These are phyloP conservation scores for Nemania bipapillata DNA, from an alignment of 2,329 filamentous ascomycete genomes.

Conservation along the genomic window DNA sequence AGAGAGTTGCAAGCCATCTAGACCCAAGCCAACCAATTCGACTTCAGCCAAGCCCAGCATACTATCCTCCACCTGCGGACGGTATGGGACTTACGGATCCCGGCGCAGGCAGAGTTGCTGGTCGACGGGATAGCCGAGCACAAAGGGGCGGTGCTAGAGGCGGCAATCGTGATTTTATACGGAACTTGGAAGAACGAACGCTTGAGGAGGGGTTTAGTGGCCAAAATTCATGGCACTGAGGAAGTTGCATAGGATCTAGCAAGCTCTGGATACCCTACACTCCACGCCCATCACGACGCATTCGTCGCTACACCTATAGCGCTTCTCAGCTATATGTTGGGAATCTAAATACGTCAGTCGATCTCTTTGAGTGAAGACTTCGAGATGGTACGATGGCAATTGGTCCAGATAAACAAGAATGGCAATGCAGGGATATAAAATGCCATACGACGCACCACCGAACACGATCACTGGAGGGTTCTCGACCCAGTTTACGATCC, in stretches of 20 bases:
- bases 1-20: slow-evolving; percentile 93
- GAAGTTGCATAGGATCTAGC: slow-evolving; percentile 35
- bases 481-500: slow-evolving; percentile 8
- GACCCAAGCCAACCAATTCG: slow-evolving; percentile 95
- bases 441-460: slow-evolving; percentile 24
- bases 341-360: slow-evolving; percentile 7
- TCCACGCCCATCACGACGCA: slow-evolving; percentile 23
- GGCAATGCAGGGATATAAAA: slow-evolving; percentile 21
- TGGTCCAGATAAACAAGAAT: slow-evolving; percentile 6
- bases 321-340: slow-evolving; percentile 29
- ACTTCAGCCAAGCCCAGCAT: slow-evolving; percentile 93
- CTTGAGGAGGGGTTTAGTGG: slow-evolving; percentile 84
- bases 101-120: slow-evolving; percentile 65
- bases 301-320: slow-evolving; percentile 21
- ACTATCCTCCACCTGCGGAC: slow-evolving; percentile 93
- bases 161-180: slow-evolving; percentile 88
- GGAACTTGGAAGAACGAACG: slow-evolving; percentile 92
- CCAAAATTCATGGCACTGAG: slow-evolving; percentile 75
- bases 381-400: slow-evolving; percentile 2
- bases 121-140: slow-evolving; percentile 79
- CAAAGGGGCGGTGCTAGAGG: slow-evolving; percentile 65
- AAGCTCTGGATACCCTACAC: slow-evolving; percentile 19
- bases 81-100: slow-evolving; percentile 75
- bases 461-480: slow-evolving; percentile 11
- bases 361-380: slow-evolving; percentile 1